A percentile compares a stretch with the other conserved stretches of the same genome.
phyloP scores from a whole-genome alignment of 208 protist species.

The Lotmaria passim region DNA sequence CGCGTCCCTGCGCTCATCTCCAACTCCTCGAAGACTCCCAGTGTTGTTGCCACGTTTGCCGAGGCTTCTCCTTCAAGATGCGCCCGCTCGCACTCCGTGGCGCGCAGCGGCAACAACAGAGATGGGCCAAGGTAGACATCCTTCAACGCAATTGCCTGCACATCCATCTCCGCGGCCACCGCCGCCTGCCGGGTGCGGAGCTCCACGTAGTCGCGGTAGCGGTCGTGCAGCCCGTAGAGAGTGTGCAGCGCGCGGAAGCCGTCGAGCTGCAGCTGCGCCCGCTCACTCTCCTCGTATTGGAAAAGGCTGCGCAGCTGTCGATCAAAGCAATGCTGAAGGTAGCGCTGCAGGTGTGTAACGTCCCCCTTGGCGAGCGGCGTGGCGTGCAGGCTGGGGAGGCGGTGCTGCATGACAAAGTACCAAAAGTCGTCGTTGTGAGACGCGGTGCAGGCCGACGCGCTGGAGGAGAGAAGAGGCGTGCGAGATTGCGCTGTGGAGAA shows the following conservation, averaged over 20 bases:
- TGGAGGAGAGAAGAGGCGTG: neutral
- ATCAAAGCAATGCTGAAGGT: constrained; percentile 1
- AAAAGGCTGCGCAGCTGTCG: constrained; percentile 4
- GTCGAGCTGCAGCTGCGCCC: constrained; percentile 4
- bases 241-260: constrained; percentile 15
- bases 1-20: neutral
- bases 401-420: neutral
- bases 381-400: neutral
- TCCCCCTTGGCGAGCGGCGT: neutral
- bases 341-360: neutral
- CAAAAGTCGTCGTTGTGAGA: constrained; percentile 6
- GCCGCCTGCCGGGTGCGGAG: neutral
- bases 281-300: constrained; percentile 19
- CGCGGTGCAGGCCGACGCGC: neutral
- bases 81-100: neutral
- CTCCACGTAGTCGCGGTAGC: constrained; percentile 20
- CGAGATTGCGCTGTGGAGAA: neutral
- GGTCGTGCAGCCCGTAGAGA: neutral
- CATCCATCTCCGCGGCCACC: neutral
- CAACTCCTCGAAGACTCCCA: constrained; percentile 9
- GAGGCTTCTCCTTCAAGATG: neutral
- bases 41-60: neutral
- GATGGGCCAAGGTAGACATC: neutral
- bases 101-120: neutral
- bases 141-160: neutral